Base-by-base conservation (phyloP, 208 protist species). In the Porcisia hertigi region DNA sequence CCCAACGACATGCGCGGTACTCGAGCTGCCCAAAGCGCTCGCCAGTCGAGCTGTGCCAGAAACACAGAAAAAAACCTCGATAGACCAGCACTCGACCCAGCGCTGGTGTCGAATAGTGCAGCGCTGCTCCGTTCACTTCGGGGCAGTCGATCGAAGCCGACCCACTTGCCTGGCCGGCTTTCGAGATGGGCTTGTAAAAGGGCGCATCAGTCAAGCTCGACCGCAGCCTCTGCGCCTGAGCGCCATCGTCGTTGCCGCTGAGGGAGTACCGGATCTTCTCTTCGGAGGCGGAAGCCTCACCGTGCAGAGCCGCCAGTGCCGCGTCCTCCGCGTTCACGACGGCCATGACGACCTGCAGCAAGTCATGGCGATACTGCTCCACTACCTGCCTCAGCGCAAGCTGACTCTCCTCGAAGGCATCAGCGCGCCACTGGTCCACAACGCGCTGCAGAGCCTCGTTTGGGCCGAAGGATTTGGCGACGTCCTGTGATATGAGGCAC, bases 21-120 rank as follows among this genome's bases (percentile, higher is more conserved):
- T 89, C 85, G 66, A 86, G 81, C 69, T 82, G 69, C 16, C 85
- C 85, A 6, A 86, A 41, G 63, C 80, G 76, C 73, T 89, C 85
- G 18, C 85, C 85, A 7, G 80, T 57, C 9, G 76, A 78, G 71
- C 71, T 82, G 70, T 82, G 64, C 85, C 85, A 89, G 72, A 89
- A 85, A 63, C 79, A 84, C 20, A 89, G 71, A 76, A 89, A 86
- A 76, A 89, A 89, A 69, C 85, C 85, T 14, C 82, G 66, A 45
- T 77, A 64, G 20, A 85, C 85, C 39, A 86, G 43, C 36, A 86
- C 66, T 43, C 85, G 85, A 47, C 85, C 85, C 30, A 83, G 75
- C 4, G 76, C 74, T 14, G 83, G 83, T 49, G 78, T 75, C 34
- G 74, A 76, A 79, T 84, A 84, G 78, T 84, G 78, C 71, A 85